A percentile compares a stretch with the other conserved stretches of the same genome.
phyloP scores from a whole-genome alignment of 768 basidiomycete genomes.

The Crucibulum laeve region DNA sequence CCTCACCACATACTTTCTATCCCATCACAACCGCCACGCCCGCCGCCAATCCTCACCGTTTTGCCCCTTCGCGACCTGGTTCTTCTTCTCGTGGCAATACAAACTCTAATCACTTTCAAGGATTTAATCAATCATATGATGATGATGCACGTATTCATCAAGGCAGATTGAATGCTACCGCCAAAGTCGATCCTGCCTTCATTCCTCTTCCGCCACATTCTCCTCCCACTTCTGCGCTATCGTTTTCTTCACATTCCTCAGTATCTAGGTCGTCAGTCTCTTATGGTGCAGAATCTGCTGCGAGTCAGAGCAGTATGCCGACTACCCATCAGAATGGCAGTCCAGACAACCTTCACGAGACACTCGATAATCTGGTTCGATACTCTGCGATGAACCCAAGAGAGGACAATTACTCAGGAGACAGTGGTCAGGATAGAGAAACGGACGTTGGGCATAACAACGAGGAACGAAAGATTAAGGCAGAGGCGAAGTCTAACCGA shows the following conservation, averaged over 20 bases:
- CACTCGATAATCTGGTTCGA: constrained; percentile 38
- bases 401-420: constrained; percentile 21
- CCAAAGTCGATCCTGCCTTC: constrained; percentile 49
- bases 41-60: constrained; percentile 59
- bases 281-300: constrained; percentile 29
- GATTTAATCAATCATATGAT: constrained; percentile 17
- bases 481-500: constrained; percentile 79
- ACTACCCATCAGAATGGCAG: constrained; percentile 12
- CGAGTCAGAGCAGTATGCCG: constrained; percentile 25
- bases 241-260: constrained; percentile 76
- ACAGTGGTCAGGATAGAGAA: constrained; percentile 23
- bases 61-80: constrained; percentile 25
- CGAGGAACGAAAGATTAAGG: constrained; percentile 53
- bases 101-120: not conserved
- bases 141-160: constrained; percentile 3
- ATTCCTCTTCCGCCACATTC: constrained; percentile 68
- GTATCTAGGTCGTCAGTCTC: constrained; percentile 50
- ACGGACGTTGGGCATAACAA: constrained; percentile 26
- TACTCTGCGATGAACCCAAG: constrained; percentile 24
- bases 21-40: constrained; percentile 54
- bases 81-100: constrained; percentile 5
- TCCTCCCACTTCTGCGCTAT: constrained; percentile 66
- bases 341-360: constrained; percentile 24
- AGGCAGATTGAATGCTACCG: constrained; percentile 11
- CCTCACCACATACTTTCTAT: constrained; percentile 31